Evolutionary conservation across 2,329 filamentous ascomycete genomes (phyloP), one percentile per base, ranked within the genome.

Genomic region (Fusarium sp.): DNA sequence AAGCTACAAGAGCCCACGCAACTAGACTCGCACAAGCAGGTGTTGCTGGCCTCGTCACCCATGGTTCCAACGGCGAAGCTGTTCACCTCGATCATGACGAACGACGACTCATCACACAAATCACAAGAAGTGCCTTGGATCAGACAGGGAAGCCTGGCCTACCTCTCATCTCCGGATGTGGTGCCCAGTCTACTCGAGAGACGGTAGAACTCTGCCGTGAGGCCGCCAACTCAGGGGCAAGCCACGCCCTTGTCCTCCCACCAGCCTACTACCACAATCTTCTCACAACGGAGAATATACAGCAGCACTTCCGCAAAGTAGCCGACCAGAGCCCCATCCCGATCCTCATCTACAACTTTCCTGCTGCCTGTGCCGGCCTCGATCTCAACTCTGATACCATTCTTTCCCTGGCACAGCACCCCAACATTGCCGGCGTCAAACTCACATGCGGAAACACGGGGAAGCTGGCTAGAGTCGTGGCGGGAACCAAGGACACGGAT

Each of bases 31-130:
- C 89, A 53, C 81, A 87, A 64, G 87, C 90, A 24, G 92, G 91
- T 38, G 87, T 94, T 46, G 87, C 91, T 20, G 92, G 92, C 49
- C 84, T 94, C 60, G 89, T 93, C 22, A 90, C 90, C 5, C 92
- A 93, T 80, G 92, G 92, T 42, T 92, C 90, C 76, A 94, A 94
- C 78, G 92, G 92, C 76, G 92, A 94, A 83, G 92, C 92, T 0
- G 91, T 92, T 4, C 92, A 94, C 78, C 85, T 94, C 11, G 88
- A 89, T 61, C 89, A 88, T 71, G 85, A 87, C n/a, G 92, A 94
- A 81, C 87, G 92, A 57, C 87, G 88, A 60, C 83, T 86, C 62
- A 85, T 94, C 71, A 92, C 89, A n/a, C 83, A 83, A 62, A 85
- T 88, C 24, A 92, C 91, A 4, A 88, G 91, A 20, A 84, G 87